Evolutionary conservation across 257 asterid species (phyloP).

Genomic region (Lycium barbarum): DNA sequence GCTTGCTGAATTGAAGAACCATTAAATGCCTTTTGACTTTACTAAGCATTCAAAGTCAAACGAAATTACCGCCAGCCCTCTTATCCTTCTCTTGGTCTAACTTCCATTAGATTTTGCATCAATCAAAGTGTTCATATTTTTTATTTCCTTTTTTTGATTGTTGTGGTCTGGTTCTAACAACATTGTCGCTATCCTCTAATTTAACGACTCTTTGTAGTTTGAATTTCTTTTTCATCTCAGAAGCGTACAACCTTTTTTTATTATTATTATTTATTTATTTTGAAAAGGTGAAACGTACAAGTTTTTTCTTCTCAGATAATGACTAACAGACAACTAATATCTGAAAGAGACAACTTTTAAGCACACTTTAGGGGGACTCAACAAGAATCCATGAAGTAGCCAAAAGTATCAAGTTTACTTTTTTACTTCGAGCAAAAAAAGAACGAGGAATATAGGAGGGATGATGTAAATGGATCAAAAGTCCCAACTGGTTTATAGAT

Average conservation of each 20-base stretch:
- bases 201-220: too few species aligned
- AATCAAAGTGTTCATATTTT: too few species aligned
- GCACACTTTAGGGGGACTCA: constrained; percentile 16
- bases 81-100: not conserved
- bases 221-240: too few species aligned
- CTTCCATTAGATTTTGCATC: not conserved
- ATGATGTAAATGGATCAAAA: not conserved
- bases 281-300: too few species aligned
- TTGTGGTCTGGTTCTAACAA: too few species aligned
- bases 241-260: too few species aligned
- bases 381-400: constrained; percentile 12
- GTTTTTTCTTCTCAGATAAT: not conserved
- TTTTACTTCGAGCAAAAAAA: not conserved
- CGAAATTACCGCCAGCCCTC: not conserved
- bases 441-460: not conserved
- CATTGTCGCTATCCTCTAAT: too few species aligned
- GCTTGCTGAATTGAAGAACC: not conserved
- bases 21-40: not conserved
- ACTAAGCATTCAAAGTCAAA: not conserved
- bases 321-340: not conserved
- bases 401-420: not conserved
- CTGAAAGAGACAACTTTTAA: not conserved
- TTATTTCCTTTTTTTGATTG: too few species aligned
- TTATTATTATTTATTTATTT: too few species aligned
- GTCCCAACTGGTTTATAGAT: not conserved